Percentiles rank a stretch among this genome's conserved stretches.
Conservation (phyloP, 1,139 yeast genomes). For the Geotrichum bryndzae region DNA sequence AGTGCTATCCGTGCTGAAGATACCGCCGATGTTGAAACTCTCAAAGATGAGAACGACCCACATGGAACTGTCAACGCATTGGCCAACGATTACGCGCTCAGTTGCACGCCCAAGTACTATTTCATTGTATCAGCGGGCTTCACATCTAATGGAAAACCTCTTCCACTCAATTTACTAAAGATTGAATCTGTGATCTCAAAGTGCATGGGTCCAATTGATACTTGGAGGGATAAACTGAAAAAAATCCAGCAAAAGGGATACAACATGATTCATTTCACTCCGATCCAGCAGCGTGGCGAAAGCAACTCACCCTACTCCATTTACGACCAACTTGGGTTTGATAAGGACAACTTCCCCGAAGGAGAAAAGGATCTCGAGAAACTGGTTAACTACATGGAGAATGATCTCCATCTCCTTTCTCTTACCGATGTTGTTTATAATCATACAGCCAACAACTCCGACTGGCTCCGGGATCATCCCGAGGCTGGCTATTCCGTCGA, state of each 20-base stretch:
- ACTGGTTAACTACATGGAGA: constrained; percentile 47
- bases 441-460: constrained; percentile 88
- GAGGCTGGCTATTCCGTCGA: constrained; percentile 81
- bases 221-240: constrained; percentile 64
- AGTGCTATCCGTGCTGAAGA: not conserved
- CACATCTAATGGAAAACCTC: constrained; percentile 46
- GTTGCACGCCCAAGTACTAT: constrained; percentile 52
- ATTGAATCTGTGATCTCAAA: constrained; percentile 84
- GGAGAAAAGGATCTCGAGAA: constrained; percentile 43
- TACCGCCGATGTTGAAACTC: constrained; percentile 8
- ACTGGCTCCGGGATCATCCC: constrained; percentile 79
- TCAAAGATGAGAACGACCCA: constrained; percentile 6
- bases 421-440: constrained; percentile 91
- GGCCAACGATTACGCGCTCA: constrained; percentile 9
- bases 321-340: constrained; percentile 75
- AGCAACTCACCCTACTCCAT: constrained; percentile 92
- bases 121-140: constrained; percentile 81
- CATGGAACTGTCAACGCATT: constrained; percentile 8
- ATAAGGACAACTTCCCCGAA: constrained; percentile 53
- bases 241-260: constrained; percentile 69
- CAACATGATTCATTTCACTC: constrained; percentile 94
- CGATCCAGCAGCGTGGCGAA: constrained; percentile 80
- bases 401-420: constrained; percentile 58
- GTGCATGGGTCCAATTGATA: constrained; percentile 66
- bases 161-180: constrained; percentile 75